A percentile compares a stretch with the other conserved stretches of the same genome.
phyloP scores from a whole-genome alignment of 2,329 filamentous ascomycete species.

The Emmonsiellopsis sp. region DNA sequence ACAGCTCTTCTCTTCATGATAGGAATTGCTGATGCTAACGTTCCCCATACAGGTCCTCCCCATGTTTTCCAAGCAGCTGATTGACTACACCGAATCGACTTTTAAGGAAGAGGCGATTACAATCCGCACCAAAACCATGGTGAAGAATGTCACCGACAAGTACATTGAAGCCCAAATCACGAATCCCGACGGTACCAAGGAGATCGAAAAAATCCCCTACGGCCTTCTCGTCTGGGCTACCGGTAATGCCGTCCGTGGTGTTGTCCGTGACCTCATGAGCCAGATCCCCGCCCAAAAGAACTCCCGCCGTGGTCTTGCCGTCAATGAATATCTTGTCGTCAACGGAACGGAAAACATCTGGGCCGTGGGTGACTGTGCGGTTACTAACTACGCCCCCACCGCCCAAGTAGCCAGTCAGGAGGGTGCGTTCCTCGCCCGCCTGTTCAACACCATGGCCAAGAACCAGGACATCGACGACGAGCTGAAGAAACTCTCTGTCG shows the following conservation, averaged over 20 bases:
- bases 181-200: conserved; percentile 75
- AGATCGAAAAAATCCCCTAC: conserved; percentile 73
- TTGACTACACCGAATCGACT: conserved; percentile 98
- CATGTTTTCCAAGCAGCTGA: conserved; percentile 97
- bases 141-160: conserved; percentile 92
- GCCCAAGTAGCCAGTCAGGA: conserved; percentile 95
- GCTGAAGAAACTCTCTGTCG: conserved; percentile 58
- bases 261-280: conserved; percentile 83
- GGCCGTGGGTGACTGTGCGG: conserved; percentile 94
- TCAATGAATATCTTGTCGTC: conserved; percentile 98
- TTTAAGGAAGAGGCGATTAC: conserved; percentile 98
- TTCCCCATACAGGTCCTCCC: conserved; percentile 54
- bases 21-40: conserved; percentile 6
- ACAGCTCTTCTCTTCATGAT: not conserved
- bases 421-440: conserved; percentile 82
- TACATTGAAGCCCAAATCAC: conserved; percentile 82
- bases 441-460: conserved; percentile 99
- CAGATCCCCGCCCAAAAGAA: conserved; percentile 92
- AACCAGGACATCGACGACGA: conserved; percentile 72
- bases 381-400: conserved; percentile 94
- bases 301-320: conserved; percentile 84
- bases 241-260: conserved; percentile 81
- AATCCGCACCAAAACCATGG: conserved; percentile 97
- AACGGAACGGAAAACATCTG: conserved; percentile 96
- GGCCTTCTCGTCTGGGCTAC: conserved; percentile 97